Evolutionary conservation across 2,329 filamentous ascomycete genomes (phyloP).

Genomic region (Fonsecaea pugnacius): DNA sequence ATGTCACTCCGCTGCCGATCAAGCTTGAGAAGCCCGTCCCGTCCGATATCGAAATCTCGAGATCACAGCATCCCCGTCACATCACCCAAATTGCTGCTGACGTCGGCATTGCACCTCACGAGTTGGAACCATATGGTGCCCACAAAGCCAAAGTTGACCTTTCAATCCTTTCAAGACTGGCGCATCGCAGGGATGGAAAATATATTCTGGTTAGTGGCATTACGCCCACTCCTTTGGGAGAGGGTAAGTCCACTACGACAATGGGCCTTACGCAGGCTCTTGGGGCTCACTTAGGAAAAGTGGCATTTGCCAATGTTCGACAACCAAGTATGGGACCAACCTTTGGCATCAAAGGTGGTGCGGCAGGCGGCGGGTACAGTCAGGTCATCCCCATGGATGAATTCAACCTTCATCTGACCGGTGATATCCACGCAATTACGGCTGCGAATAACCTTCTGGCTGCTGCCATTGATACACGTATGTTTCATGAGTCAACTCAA

Average conservation of each 20-base stretch:
- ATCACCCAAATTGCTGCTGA: constrained; percentile 85
- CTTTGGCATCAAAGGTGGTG: constrained; percentile 98
- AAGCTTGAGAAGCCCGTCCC: constrained; percentile 80
- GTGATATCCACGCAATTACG: constrained; percentile 96
- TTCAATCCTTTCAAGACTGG: constrained; percentile 76
- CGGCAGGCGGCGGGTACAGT: constrained; percentile 95
- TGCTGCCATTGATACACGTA: constrained; percentile 94
- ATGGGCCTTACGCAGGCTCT: constrained; percentile 93
- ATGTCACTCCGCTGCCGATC: constrained; percentile 79
- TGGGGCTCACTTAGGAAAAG: constrained; percentile 80
- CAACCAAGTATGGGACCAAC: constrained; percentile 97
- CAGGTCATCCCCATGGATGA: constrained; percentile 99
- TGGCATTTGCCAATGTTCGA: constrained; percentile 94
- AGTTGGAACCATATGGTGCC: constrained; percentile 91
- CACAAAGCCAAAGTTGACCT: constrained; percentile 97
- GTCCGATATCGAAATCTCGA: constrained; percentile 92
- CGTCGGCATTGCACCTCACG: constrained; percentile 82
- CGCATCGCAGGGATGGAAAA: constrained; percentile 83
- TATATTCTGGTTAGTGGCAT: constrained; percentile 96
- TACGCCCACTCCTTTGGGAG: constrained; percentile 92
- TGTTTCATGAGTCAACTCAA: constrained; percentile 96
- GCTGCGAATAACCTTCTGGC: constrained; percentile 97
- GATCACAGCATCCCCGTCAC: constrained; percentile 86
- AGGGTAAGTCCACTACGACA: constrained; percentile 98
- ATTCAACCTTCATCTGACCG: constrained; percentile 96